Conservation (phyloP, 208 protist genomes). For the Porcisia hertigi region DNA sequence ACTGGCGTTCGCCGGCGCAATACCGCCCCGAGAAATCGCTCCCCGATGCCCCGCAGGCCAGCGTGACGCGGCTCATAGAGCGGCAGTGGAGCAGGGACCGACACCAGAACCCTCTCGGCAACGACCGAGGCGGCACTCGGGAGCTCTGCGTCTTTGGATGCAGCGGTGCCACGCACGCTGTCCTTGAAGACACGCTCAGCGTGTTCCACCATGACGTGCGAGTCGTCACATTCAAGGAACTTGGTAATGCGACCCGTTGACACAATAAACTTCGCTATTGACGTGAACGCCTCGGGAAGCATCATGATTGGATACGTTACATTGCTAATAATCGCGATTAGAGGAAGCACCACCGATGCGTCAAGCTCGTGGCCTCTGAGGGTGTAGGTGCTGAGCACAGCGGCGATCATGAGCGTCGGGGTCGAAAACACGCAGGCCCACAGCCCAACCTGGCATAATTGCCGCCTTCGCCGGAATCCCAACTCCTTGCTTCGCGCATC, state of each 20-base stretch:
- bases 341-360: conserved; percentile 77
- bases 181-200: conserved; percentile 3
- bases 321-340: conserved; percentile 75
- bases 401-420: conserved; percentile 47
- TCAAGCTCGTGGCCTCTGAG: conserved; percentile 52
- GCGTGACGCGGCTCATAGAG: conserved; percentile 17
- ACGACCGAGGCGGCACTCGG: not conserved
- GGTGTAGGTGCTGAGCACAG: conserved; percentile 49
- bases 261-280: conserved; percentile 64
- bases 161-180: not conserved
- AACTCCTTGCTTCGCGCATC: conserved; percentile 49
- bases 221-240: conserved; percentile 69
- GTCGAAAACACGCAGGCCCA: conserved; percentile 49
- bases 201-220: conserved; percentile 18
- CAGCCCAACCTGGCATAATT: conserved; percentile 25
- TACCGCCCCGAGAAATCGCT: not conserved
- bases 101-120: conserved; percentile 5
- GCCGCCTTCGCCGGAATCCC: conserved; percentile 21
- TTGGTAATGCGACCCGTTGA: conserved; percentile 64
- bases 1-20: conserved; percentile 15
- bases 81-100: conserved; percentile 11
- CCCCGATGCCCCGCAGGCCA: not conserved
- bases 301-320: conserved; percentile 80
- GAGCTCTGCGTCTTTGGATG: not conserved
- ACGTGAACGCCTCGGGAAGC: conserved; percentile 62